These are phyloP conservation scores for Candida sp. DNA, from an alignment of 1,139 yeast genomes.

Conservation along the genomic window DNA sequence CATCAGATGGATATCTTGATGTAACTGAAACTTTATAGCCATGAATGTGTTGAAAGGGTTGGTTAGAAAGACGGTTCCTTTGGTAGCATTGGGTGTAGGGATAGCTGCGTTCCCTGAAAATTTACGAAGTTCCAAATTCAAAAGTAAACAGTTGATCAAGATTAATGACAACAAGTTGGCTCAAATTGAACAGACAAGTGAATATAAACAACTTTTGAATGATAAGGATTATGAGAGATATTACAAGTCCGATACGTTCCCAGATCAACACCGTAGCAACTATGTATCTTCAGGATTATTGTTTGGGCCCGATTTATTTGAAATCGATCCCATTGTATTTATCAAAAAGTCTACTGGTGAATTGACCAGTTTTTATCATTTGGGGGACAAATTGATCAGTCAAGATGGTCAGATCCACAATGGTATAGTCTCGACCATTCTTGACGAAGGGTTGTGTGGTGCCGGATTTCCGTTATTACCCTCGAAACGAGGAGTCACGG, in stretches of 20 bases:
- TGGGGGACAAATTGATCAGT: conserved; percentile 65
- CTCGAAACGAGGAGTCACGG: conserved; percentile 87
- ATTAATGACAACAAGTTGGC: conserved; percentile 28
- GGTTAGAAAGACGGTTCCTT: conserved; percentile 26
- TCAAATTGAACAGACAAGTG: conserved; percentile 25
- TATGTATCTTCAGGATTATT: conserved; percentile 67
- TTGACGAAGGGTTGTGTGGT: conserved; percentile 84
- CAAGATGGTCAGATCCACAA: conserved; percentile 80
- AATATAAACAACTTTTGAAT: conserved; percentile 26
- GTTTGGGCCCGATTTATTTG: conserved; percentile 59
- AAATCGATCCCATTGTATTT: conserved; percentile 65
- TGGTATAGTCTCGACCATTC: conserved; percentile 76
- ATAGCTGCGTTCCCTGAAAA: conserved; percentile 40
- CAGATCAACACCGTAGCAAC: conserved; percentile 57
- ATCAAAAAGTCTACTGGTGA: conserved; percentile 43
- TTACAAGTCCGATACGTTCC: conserved; percentile 46
- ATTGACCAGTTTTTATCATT: conserved; percentile 60
- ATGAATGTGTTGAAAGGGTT: conserved; percentile 20
- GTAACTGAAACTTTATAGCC: not conserved
- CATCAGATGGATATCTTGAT: not conserved
- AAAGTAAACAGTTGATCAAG: conserved; percentile 17
- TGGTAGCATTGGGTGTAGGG: conserved; percentile 46
- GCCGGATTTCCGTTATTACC: conserved; percentile 91
- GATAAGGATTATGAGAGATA: conserved; percentile 22
- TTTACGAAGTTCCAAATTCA: conserved; percentile 25